Evolutionary conservation across 495 filamentous ascomycete species (phyloP).

Genomic region (Penicillium steckii): DNA sequence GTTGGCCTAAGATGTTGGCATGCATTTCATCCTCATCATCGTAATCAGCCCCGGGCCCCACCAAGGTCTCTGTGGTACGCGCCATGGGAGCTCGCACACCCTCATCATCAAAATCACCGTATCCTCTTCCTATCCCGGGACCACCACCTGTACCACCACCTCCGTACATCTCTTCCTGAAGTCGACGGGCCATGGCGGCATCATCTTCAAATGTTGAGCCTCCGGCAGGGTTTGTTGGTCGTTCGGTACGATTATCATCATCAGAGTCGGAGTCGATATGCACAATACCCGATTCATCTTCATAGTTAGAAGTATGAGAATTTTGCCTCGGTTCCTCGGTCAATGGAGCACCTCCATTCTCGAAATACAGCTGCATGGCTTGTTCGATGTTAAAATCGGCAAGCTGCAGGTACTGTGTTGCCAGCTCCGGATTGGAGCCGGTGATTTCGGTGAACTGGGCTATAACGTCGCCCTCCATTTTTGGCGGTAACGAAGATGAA

Average conservation of each 20-base stretch:
- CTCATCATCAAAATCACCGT: conserved; percentile 45
- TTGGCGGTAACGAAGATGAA: conserved; percentile 36
- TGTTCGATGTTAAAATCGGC: conserved; percentile 79
- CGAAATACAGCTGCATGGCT: conserved; percentile 86
- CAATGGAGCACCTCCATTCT: conserved; percentile 63
- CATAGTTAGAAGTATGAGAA: conserved; percentile 26
- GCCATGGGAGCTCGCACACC: conserved; percentile 87
- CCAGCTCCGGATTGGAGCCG: conserved; percentile 57
- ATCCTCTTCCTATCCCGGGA: background rate
- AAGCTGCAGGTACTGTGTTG: conserved; percentile 76
- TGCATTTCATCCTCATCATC: conserved; percentile 61
- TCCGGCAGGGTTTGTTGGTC: conserved; percentile 6
- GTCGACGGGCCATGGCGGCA: conserved; percentile 83
- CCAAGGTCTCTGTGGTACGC: conserved; percentile 85
- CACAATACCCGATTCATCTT: conserved; percentile 62
- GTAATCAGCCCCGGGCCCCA: conserved; percentile 64
- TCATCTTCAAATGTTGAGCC: conserved; percentile 68
- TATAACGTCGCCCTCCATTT: conserved; percentile 63
- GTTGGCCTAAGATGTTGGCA: conserved; percentile 63
- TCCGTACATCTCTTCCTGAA: conserved; percentile 90
- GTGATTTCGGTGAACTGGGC: conserved; percentile 65
- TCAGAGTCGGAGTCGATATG: conserved; percentile 74
- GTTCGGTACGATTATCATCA: conserved; percentile 36
- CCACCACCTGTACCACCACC: conserved; percentile 37
- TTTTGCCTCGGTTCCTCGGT: conserved; percentile 38